Evolutionary conservation across 805 yeast species (phyloP).

Genomic region (Nakazawaea holstii): DNA sequence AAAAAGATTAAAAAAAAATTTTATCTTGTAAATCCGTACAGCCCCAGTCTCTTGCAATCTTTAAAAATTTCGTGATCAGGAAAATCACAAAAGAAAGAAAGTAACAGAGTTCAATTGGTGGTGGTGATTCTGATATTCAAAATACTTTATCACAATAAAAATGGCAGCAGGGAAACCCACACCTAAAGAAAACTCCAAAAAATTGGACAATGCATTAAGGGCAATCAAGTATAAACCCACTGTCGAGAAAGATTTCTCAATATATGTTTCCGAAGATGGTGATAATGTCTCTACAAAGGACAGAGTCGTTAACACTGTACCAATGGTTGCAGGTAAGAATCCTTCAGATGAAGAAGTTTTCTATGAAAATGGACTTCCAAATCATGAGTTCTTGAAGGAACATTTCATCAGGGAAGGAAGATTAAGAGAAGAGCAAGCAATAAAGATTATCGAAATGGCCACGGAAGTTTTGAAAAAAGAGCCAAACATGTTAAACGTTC

Average conservation of each 20-base stretch:
- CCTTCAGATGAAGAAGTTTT: constrained; percentile 74
- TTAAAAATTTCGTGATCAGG: too few relatives aligned
- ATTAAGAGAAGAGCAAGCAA: constrained; percentile 62
- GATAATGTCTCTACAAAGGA: constrained; percentile 47
- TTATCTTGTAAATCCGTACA: neutral
- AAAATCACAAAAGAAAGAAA: too few relatives aligned
- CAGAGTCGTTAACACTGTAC: constrained; percentile 50
- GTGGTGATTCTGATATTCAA: neutral
- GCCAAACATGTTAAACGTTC: constrained; percentile 74
- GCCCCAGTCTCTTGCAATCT: too few relatives aligned
- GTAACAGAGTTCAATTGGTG: too few relatives aligned
- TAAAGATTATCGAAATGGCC: constrained; percentile 60
- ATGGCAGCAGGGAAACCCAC: neutral
- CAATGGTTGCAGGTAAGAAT: constrained; percentile 56
- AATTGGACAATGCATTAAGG: constrained; percentile 61
- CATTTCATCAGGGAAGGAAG: constrained; percentile 84
- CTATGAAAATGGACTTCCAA: constrained; percentile 57
- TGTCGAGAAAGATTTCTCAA: constrained; percentile 32
- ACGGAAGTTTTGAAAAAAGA: constrained; percentile 59
- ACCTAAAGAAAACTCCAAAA: constrained; percentile 38
- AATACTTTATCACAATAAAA: neutral
- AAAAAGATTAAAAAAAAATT: too few relatives aligned
- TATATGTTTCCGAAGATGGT: constrained; percentile 56
- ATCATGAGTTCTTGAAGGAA: constrained; percentile 60
- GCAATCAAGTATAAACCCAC: constrained; percentile 46